Evolutionary conservation across 768 basidiomycete species (phyloP).

Genomic region (Suillus ampliporus): DNA sequence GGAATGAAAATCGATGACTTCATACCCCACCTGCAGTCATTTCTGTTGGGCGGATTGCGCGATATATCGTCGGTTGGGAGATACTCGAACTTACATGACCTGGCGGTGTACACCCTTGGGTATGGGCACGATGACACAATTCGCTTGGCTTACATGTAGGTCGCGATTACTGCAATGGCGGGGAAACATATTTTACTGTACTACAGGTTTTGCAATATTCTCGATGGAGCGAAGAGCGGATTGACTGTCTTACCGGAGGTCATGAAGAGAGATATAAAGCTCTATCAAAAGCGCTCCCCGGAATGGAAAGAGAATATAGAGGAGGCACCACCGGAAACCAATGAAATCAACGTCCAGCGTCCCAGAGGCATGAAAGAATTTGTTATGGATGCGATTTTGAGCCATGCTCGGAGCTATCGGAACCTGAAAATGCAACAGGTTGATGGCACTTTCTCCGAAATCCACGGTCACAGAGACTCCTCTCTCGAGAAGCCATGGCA

Average conservation of each 20-base stretch:
- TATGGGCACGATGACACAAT: constrained; percentile 55
- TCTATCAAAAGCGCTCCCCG: constrained; percentile 33
- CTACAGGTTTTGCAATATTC: constrained; percentile 53
- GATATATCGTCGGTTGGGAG: constrained; percentile 53
- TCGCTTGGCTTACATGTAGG: constrained; percentile 60
- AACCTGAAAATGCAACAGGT: constrained; percentile 11
- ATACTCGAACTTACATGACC: constrained; percentile 63
- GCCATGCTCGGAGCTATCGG: constrained; percentile 10
- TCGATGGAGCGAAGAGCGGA: constrained; percentile 70
- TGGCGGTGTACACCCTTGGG: constrained; percentile 56
- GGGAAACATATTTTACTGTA: not conserved
- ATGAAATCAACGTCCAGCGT: constrained; percentile 18
- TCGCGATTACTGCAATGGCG: constrained; percentile 12
- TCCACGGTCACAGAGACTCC: not conserved
- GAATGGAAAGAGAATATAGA: constrained; percentile 28
- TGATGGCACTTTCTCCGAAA: constrained; percentile 2
- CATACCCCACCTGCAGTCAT: constrained; percentile 49
- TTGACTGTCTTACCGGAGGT: constrained; percentile 44
- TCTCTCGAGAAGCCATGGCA: constrained; percentile 45
- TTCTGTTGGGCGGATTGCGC: constrained; percentile 55
- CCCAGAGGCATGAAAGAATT: constrained; percentile 20
- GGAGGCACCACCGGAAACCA: constrained; percentile 1
- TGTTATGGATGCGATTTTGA: constrained; percentile 38
- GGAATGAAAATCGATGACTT: not conserved
- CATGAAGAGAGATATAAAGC: constrained; percentile 34